phyloP scores from a whole-genome alignment of 768 basidiomycete genomes.

The Suillus alpinus region DNA sequence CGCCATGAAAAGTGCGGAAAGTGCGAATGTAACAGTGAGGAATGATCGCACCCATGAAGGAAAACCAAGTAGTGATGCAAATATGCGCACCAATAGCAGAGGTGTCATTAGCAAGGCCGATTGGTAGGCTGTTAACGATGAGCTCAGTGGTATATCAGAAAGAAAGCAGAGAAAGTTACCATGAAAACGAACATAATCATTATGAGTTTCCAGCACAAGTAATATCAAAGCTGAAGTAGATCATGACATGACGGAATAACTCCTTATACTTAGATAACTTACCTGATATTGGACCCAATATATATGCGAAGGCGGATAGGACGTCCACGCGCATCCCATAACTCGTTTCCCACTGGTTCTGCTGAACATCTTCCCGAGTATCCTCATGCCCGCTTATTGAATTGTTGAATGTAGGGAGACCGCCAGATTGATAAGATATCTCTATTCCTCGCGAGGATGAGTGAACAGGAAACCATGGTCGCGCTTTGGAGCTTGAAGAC shows the following conservation, averaged over 20 bases:
- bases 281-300: slow-evolving; percentile 75
- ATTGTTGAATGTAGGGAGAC: slow-evolving; percentile 52
- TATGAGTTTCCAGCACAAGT: slow-evolving; percentile 72
- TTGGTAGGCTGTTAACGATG: slow-evolving; percentile 59
- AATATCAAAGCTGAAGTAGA: slow-evolving; percentile 50
- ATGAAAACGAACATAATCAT: slow-evolving; percentile 77
- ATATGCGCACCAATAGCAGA: slow-evolving; percentile 51
- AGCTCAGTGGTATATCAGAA: slow-evolving; percentile 8
- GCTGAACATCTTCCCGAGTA: slow-evolving; percentile 37
- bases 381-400: slow-evolving; percentile 38
- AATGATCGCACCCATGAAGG: slow-evolving; percentile 50
- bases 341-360: slow-evolving; percentile 69
- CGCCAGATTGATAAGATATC: slow-evolving; percentile 70
- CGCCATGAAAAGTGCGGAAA: slow-evolving; percentile 51
- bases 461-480: slow-evolving; percentile 53
- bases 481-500: slow-evolving; percentile 25
- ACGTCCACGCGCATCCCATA: slow-evolving; percentile 66
- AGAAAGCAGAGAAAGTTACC: slow-evolving; percentile 40
- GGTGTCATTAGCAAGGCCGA: slow-evolving; percentile 71
- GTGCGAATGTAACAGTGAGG: slow-evolving; percentile 44
- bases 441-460: slow-evolving; percentile 26
- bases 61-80: slow-evolving; percentile 52
- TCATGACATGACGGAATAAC: slow-evolving; percentile 3
- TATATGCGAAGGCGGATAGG: slow-evolving; percentile 60
- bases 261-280: slow-evolving; percentile 19